A percentile compares a stretch with the other conserved stretches of the same genome.
Evolutionary conservation across 2,329 filamentous ascomycete species (phyloP).

Genomic region (Amauroascus niger): DNA sequence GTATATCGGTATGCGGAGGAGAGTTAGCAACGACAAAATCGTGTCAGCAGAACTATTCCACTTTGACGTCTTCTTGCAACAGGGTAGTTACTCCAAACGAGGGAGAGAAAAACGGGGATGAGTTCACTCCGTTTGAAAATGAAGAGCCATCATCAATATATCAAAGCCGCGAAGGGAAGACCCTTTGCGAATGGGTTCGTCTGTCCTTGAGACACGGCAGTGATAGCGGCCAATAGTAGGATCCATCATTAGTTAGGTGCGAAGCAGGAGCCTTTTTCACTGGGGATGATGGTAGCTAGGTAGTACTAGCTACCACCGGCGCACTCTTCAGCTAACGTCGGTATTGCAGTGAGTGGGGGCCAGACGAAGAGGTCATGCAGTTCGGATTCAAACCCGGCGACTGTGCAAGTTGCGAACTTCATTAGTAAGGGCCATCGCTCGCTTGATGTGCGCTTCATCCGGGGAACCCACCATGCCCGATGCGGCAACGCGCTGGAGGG

Average conservation of each 20-base stretch:
- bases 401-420: background rate
- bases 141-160: background rate
- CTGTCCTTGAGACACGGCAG: background rate
- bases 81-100: background rate
- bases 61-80: background rate
- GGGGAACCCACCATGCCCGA: background rate
- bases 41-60: background rate
- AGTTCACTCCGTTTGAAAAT: background rate
- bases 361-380: background rate
- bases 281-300: too few relatives aligned
- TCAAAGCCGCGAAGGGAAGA: background rate
- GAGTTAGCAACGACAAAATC: background rate
- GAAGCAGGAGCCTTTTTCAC: background rate
- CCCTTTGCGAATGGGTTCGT: background rate
- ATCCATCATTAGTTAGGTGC: background rate
- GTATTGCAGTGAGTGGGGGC: constrained; percentile 3
- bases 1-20: background rate
- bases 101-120: background rate
- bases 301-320: too few relatives aligned
- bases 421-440: background rate
- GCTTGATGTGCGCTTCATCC: background rate
- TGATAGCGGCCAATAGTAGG: background rate
- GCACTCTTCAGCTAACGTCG: constrained; percentile 1
- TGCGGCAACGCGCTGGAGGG: background rate
- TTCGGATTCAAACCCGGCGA: background rate